Conservation (phyloP, 352 stramenopile species). For the Phytophthora chlamydospora region DNA sequence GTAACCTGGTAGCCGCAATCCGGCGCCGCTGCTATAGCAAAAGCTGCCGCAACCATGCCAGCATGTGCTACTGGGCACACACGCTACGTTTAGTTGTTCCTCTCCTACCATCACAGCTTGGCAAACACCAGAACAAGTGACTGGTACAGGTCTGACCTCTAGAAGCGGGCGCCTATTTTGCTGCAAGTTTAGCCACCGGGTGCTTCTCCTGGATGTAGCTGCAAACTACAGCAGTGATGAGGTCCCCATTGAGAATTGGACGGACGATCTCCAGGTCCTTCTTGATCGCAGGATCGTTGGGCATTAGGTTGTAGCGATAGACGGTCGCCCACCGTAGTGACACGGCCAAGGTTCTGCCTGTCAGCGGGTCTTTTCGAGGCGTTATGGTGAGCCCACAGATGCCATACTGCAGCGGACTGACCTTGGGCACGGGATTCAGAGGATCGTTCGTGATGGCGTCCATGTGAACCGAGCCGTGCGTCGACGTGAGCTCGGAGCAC, state of each 20-base stretch:
- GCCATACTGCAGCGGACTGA: too few relatives aligned
- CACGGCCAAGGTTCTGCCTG: slow-evolving; percentile 4
- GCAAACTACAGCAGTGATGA: slow-evolving; percentile 8
- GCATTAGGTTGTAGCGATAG: slow-evolving; percentile 29
- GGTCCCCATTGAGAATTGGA: slow-evolving; percentile 9
- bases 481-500: slow-evolving; percentile 26
- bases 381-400: slow-evolving; percentile 20
- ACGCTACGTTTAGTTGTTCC: too few relatives aligned
- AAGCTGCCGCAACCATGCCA: too few relatives aligned
- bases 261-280: slow-evolving; percentile 19
- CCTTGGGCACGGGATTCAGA: slow-evolving; percentile 19
- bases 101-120: too few relatives aligned
- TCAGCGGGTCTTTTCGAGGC: slow-evolving; percentile 11
- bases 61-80: too few relatives aligned
- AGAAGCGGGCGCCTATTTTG: too few relatives aligned
- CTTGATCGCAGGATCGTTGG: slow-evolving; percentile 17
- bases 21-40: too few relatives aligned
- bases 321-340: slow-evolving; percentile 26
- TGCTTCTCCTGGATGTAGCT: slow-evolving; percentile 9
- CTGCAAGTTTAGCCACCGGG: too few relatives aligned
- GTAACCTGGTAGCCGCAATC: too few relatives aligned
- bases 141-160: too few relatives aligned
- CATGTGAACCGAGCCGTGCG: slow-evolving; percentile 36
- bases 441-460: slow-evolving; percentile 37
- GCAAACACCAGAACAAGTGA: too few relatives aligned